Conservation (phyloP, 768 basidiomycete genomes). For the Hydnomerulius pinastri region DNA sequence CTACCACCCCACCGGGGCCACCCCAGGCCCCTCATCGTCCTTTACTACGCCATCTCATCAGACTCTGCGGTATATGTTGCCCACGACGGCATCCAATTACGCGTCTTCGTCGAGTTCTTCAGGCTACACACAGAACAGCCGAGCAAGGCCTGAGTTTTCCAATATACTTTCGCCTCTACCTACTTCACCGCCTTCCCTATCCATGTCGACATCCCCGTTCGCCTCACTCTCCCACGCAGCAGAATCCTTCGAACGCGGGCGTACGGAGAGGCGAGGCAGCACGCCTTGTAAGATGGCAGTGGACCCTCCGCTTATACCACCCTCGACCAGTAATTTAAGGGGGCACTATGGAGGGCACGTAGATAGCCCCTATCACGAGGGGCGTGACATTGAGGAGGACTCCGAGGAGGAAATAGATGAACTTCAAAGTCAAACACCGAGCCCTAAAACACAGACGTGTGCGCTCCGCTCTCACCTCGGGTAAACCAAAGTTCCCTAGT, state of each 20-base stretch:
- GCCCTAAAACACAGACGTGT: too few relatives aligned
- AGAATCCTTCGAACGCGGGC: not conserved
- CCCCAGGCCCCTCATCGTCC: not conserved
- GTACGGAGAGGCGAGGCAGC: not conserved
- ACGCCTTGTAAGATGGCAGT: too few relatives aligned
- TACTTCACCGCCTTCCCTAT: constrained; percentile 33
- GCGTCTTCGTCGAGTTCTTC: not conserved
- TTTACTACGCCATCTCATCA: not conserved
- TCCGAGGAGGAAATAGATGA: not conserved
- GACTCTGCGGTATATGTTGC: not conserved
- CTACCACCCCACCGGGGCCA: not conserved
- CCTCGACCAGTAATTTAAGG: not conserved
- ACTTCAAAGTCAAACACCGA: not conserved
- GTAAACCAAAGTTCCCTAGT: too few relatives aligned
- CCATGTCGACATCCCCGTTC: constrained; percentile 26
- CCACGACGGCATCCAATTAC: not conserved
- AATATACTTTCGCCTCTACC: constrained; percentile 14
- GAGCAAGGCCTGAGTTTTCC: not conserved
- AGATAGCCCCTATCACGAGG: not conserved
- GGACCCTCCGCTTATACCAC: not conserved
- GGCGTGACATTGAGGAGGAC: too few relatives aligned
- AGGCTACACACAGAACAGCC: not conserved
- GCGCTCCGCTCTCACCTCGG: too few relatives aligned
- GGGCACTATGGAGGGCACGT: not conserved
- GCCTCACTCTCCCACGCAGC: constrained; percentile 13